Conservation (phyloP, 2,329 filamentous ascomycete genomes). For the Cordyceps cicadae region DNA sequence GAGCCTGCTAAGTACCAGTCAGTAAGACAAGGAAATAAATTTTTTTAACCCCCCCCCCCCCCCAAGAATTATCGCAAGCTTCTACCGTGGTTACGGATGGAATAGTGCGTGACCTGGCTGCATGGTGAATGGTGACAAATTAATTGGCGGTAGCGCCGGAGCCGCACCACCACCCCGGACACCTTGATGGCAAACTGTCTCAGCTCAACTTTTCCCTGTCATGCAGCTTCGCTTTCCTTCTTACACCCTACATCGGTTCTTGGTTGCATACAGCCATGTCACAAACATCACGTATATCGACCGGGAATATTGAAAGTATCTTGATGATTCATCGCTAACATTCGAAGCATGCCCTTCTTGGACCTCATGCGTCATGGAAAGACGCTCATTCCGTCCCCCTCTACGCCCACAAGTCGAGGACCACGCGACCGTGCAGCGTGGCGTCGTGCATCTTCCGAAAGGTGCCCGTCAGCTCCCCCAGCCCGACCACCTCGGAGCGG, state of each 20-base stretch:
- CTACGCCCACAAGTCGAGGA: slow-evolving; percentile 9
- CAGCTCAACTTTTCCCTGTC: too few relatives aligned
- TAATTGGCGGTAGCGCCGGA: too few relatives aligned
- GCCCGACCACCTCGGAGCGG: slow-evolving; percentile 5
- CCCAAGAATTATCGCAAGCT: too few relatives aligned
- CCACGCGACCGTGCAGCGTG: slow-evolving; percentile 11
- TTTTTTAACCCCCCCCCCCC: too few relatives aligned
- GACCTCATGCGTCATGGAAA: too few relatives aligned
- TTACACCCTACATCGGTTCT: too few relatives aligned
- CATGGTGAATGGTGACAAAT: too few relatives aligned
- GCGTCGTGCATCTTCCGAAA: slow-evolving; percentile 12
- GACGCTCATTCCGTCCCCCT: background rate
- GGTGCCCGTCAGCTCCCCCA: slow-evolving; percentile 6
- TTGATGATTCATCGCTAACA: background rate
- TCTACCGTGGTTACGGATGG: too few relatives aligned
- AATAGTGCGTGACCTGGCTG: too few relatives aligned
- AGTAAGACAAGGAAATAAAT: too few relatives aligned
- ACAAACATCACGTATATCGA: background rate
- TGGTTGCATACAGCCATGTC: background rate
- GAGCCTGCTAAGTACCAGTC: too few relatives aligned
- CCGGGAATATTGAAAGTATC: background rate
- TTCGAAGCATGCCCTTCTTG: background rate
- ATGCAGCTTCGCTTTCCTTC: too few relatives aligned
- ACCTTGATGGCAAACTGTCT: background rate
- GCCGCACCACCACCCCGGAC: background rate